Evolutionary conservation across 2,329 filamentous ascomycete genomes (phyloP).

Genomic region (Pseudogymnoascus sp.): DNA sequence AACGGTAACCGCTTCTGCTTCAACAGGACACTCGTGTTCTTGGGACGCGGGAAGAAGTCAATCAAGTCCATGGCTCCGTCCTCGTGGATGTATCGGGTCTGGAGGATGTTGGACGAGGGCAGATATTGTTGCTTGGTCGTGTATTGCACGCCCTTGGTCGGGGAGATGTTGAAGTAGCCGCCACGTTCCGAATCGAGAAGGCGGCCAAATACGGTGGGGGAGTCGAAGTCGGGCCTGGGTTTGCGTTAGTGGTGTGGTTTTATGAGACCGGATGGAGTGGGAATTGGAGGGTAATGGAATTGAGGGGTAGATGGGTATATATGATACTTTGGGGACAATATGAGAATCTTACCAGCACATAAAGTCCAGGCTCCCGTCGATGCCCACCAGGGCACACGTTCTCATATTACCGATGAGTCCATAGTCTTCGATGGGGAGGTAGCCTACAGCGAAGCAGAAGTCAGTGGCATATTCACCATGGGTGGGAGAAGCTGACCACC

Average conservation of each 20-base stretch:
- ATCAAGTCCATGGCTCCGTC: slow-evolving; percentile 64
- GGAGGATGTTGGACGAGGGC: slow-evolving; percentile 64
- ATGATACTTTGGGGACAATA: background rate
- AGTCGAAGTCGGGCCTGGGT: slow-evolving; percentile 66
- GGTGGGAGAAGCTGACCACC: background rate
- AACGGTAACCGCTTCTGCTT: slow-evolving; percentile 43
- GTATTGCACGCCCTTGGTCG: slow-evolving; percentile 40
- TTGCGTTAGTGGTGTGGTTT: background rate
- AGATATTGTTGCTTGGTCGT: slow-evolving; percentile 74
- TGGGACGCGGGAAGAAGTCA: slow-evolving; percentile 68
- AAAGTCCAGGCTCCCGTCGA: slow-evolving; percentile 65
- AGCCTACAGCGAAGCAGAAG: slow-evolving; percentile 15
- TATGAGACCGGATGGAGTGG: background rate
- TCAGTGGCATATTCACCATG: background rate
- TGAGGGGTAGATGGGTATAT: background rate
- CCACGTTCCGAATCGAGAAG: slow-evolving; percentile 67
- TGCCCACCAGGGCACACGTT: slow-evolving; percentile 66
- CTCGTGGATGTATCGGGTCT: slow-evolving; percentile 70
- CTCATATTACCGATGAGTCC: slow-evolving; percentile 75
- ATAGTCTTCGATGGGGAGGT: slow-evolving; percentile 58
- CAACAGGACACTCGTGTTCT: slow-evolving; percentile 44
- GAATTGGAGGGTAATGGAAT: background rate
- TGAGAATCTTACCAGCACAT: slow-evolving; percentile 58
- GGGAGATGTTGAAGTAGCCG: slow-evolving; percentile 62
- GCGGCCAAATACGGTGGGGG: slow-evolving; percentile 65